These are phyloP conservation scores for Pseudozyma sp. DNA, from an alignment of 1,284 basidiomycete species.

Conservation along the genomic window DNA sequence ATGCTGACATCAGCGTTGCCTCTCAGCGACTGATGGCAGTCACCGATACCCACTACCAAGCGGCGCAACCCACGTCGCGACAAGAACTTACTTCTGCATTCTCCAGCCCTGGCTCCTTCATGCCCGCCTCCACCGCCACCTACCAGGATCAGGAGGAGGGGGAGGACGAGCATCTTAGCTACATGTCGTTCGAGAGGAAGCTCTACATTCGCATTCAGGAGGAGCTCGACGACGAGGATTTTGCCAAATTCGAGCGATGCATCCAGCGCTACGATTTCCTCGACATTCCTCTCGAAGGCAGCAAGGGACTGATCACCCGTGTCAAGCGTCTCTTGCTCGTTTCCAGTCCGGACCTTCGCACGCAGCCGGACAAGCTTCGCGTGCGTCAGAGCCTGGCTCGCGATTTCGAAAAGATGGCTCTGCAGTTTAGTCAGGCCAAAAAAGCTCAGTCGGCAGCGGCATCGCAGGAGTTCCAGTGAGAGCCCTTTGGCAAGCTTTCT, in stretches of 20 bases:
- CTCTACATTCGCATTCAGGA: conserved; percentile 57
- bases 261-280: conserved; percentile 62
- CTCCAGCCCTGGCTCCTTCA: conserved; percentile 29
- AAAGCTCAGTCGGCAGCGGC: conserved; percentile 6
- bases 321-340: conserved; percentile 60
- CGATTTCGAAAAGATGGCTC: conserved; percentile 61
- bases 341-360: conserved; percentile 49
- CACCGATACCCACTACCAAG: conserved; percentile 15
- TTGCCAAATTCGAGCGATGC: conserved; percentile 58
- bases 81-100: conserved; percentile 16
- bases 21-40: conserved; percentile 42
- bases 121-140: conserved; percentile 18
- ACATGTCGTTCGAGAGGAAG: conserved; percentile 37
- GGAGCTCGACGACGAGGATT: conserved; percentile 51
- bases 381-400: conserved; percentile 55
- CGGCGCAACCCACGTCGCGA: conserved; percentile 26
- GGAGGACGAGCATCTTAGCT: conserved; percentile 7
- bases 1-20: conserved; percentile 25
- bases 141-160: conserved; percentile 6
- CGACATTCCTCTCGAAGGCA: conserved; percentile 61
- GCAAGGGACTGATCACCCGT: conserved; percentile 57
- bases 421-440: conserved; percentile 33
- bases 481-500: neutral
- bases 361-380: conserved; percentile 49
- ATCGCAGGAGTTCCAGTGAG: neutral